These are phyloP conservation scores for Colletotrichum navitas DNA, from an alignment of 2,329 filamentous ascomycete genomes.

Conservation along the genomic window DNA sequence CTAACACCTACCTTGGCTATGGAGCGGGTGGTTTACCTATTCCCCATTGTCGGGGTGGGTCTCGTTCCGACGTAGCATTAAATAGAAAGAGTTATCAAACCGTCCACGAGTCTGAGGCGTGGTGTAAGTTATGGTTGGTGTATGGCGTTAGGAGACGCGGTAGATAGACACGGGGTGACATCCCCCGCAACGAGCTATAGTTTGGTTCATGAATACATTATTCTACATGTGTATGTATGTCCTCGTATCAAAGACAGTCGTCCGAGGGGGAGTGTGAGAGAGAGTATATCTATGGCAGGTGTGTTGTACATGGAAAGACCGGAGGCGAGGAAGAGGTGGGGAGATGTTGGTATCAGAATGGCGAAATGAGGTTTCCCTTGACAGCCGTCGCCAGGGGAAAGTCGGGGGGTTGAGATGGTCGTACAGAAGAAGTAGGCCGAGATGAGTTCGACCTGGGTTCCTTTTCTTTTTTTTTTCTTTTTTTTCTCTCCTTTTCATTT, in stretches of 20 bases:
- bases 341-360: slow-evolving; percentile 29
- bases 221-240: slow-evolving; percentile 16
- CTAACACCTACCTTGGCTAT: slow-evolving; percentile 8
- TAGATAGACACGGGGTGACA: background rate
- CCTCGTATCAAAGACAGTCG: background rate
- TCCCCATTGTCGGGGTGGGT: slow-evolving; percentile 4
- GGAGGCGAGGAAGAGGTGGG: background rate
- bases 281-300: slow-evolving; percentile 2
- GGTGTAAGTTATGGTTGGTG: background rate
- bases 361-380: background rate
- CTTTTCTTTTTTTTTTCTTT: background rate
- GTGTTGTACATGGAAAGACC: slow-evolving; percentile 27
- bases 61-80: slow-evolving; percentile 25
- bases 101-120: background rate
- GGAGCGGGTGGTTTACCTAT: slow-evolving; percentile 25
- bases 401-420: background rate
- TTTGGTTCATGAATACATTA: slow-evolving; percentile 38
- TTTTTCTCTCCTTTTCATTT: background rate
- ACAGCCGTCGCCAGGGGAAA: too few relatives aligned
- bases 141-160: background rate
- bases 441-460: too few relatives aligned
- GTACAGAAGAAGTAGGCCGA: background rate
- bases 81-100: slow-evolving; percentile 34
- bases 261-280: background rate
- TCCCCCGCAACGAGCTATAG: background rate